Conservation (phyloP, 768 basidiomycete species). For the Pulveroboletus sp. region DNA sequence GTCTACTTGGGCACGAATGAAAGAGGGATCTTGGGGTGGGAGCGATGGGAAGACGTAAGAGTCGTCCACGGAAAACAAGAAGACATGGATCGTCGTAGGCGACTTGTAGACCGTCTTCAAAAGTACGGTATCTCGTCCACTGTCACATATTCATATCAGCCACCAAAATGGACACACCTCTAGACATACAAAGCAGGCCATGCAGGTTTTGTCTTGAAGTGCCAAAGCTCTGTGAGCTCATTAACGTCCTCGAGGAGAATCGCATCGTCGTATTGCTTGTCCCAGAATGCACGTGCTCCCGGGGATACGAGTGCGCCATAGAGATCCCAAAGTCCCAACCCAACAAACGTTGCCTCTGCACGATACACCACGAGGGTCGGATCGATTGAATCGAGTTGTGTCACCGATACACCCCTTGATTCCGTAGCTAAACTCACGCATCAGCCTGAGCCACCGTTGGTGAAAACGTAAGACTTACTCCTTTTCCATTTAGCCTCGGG, state of each 20-base stretch:
- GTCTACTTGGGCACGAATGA: constrained; percentile 94
- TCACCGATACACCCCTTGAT: constrained; percentile 85
- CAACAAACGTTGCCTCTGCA: constrained; percentile 96
- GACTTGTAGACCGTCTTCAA: constrained; percentile 98
- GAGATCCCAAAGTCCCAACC: constrained; percentile 93
- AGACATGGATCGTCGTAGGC: constrained; percentile 90
- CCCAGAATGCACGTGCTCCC: constrained; percentile 82
- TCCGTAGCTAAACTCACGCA: constrained; percentile 60
- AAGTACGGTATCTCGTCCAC: constrained; percentile 86
- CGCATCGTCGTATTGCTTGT: constrained; percentile 87
- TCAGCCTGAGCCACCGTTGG: not conserved
- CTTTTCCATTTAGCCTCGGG: constrained; percentile 97
- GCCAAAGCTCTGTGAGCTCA: constrained; percentile 91
- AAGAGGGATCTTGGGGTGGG: constrained; percentile 64
- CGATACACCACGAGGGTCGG: constrained; percentile 94
- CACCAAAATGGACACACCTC: constrained; percentile 8
- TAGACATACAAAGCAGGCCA: constrained; percentile 89
- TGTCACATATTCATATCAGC: constrained; percentile 29
- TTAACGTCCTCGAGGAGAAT: constrained; percentile 85
- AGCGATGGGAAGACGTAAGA: constrained; percentile 77
- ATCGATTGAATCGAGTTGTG: constrained; percentile 95
- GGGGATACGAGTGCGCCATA: constrained; percentile 86
- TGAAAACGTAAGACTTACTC: constrained; percentile 48
- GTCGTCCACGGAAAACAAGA: constrained; percentile 92
- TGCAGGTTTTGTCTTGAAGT: constrained; percentile 84